phyloP scores from a whole-genome alignment of 2,329 filamentous ascomycete genomes.

The Mycosphaerella arachidis region DNA sequence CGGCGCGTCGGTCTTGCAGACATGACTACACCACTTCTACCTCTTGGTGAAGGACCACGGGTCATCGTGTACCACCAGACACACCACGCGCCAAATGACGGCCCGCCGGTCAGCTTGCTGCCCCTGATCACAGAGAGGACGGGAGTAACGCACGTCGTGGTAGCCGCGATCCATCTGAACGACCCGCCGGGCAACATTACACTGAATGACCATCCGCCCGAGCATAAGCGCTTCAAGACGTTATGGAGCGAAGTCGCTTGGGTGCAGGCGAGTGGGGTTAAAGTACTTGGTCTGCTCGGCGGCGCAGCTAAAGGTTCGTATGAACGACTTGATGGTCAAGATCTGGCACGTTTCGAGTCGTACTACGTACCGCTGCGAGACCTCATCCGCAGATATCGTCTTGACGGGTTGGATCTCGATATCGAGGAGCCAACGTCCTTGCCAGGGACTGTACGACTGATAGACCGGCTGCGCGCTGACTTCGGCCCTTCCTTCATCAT shows the following conservation, averaged over 20 bases:
- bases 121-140: slow-evolving; percentile 57
- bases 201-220: slow-evolving; percentile 73
- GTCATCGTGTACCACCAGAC: slow-evolving; percentile 63
- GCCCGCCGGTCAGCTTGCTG: slow-evolving; percentile 56
- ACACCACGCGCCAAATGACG: slow-evolving; percentile 49
- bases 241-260: slow-evolving; percentile 74
- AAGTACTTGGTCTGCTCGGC: slow-evolving; percentile 80
- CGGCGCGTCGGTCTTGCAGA: neutral
- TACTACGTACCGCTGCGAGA: slow-evolving; percentile 68
- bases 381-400: slow-evolving; percentile 55
- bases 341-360: slow-evolving; percentile 60
- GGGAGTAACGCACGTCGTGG: slow-evolving; percentile 72
- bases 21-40: slow-evolving; percentile 29
- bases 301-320: slow-evolving; percentile 75
- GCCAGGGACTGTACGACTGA: slow-evolving; percentile 53
- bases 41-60: slow-evolving; percentile 35
- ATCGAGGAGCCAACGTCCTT: slow-evolving; percentile 74
- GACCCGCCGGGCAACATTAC: slow-evolving; percentile 61
- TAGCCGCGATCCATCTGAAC: slow-evolving; percentile 84
- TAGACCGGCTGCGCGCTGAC: slow-evolving; percentile 51
- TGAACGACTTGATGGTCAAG: slow-evolving; percentile 55
- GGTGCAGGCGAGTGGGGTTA: slow-evolving; percentile 69
- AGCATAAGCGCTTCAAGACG: slow-evolving; percentile 58
- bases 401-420: slow-evolving; percentile 72
- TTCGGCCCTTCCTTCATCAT: slow-evolving; percentile 70